Percentiles rank a stretch among this genome's conserved stretches.
Evolutionary conservation across 2,329 filamentous ascomycete genomes (phyloP).

Genomic region (Phaeosphaeriaceae sp.): DNA sequence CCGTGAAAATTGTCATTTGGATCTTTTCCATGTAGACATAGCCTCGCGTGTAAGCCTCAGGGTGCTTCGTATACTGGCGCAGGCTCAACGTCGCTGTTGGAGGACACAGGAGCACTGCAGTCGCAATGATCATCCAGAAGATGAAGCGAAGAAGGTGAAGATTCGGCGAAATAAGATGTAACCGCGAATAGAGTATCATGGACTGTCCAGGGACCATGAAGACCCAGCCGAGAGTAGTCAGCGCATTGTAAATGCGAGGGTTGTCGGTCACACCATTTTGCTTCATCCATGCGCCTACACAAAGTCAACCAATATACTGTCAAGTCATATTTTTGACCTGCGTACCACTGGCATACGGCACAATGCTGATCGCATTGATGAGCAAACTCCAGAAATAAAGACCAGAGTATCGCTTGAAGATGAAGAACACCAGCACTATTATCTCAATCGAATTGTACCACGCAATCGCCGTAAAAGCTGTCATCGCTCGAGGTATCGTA

Average conservation of each 20-base stretch:
- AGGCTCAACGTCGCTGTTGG: conserved; percentile 53
- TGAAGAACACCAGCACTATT: conserved; percentile 16
- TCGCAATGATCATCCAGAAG: conserved; percentile 60
- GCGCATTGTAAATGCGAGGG: conserved; percentile 32
- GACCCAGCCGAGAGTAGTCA: conserved; percentile 58
- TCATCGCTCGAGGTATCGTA: conserved; percentile 16
- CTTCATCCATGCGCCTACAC: background rate
- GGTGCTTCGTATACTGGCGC: conserved; percentile 32
- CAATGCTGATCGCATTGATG: conserved; percentile 13
- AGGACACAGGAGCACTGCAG: conserved; percentile 47
- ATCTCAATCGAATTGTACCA: conserved; percentile 31
- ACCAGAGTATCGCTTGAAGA: conserved; percentile 22
- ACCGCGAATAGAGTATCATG: conserved; percentile 65
- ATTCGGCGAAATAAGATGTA: conserved; percentile 18
- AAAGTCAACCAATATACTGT: too few relatives aligned
- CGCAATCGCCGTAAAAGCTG: conserved; percentile 11
- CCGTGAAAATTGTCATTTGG: conserved; percentile 48
- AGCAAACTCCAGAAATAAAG: conserved; percentile 25
- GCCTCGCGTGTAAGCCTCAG: conserved; percentile 7
- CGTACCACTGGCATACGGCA: conserved; percentile 5
- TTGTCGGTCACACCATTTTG: background rate
- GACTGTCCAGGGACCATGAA: conserved; percentile 66
- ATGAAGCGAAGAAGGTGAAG: conserved; percentile 42
- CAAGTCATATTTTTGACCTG: too few relatives aligned
- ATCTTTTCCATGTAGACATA: conserved; percentile 45